Evolutionary conservation across 148 eudicot genomes (phyloP), one percentile per base, ranked within the genome.

Genomic region (Rhododendron vialii): DNA sequence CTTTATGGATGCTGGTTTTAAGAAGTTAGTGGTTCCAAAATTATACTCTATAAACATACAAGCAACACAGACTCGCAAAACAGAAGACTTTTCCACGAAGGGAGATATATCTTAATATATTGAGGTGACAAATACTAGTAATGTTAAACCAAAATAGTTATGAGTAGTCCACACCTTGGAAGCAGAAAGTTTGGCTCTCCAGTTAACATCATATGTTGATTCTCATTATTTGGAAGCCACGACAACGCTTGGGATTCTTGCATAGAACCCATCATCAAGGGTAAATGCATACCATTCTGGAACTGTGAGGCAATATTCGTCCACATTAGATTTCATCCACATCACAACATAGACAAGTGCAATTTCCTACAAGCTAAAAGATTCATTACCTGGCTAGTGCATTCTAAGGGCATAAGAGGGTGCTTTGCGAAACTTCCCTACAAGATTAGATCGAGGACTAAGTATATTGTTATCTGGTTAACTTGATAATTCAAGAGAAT

Each of bases 161-260:
- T 48, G 24, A 17, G 67, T 5, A 82, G 36, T 24, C 41, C n/a
- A 84, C 89, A 95, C 98, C 98, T 91, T 11, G 84, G 93, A 57
- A 91, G 92, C 84, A 93, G 76, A 88, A 91, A 92, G 90, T 86
- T 91, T 81, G 96, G 83, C 30, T 94, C 93, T 35, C 92, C 93
- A 24, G 94, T 91, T 84, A 94, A 76, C 45, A 93, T 82, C 85
- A 92, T 36, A 75, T 88, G 95, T 76, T 92, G 96, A 90, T 80
- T 91, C 51, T 95, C 93, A 84, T 86, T 89, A 88, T 89, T 83
- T 12, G 95, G 89, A 86, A 93, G 91, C 98, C 99, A 95, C 38
- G 98, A 85, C 50, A 91, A 80, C 9, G 88, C 85, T 86, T 93
- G 96, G 74, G 91, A 81, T 50, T 95, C 96, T 89, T 89, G 96